Evolutionary conservation across 2,329 filamentous ascomycete genomes (phyloP), one percentile per base, ranked within the genome.

Genomic region (Cladorrhinum sp.): DNA sequence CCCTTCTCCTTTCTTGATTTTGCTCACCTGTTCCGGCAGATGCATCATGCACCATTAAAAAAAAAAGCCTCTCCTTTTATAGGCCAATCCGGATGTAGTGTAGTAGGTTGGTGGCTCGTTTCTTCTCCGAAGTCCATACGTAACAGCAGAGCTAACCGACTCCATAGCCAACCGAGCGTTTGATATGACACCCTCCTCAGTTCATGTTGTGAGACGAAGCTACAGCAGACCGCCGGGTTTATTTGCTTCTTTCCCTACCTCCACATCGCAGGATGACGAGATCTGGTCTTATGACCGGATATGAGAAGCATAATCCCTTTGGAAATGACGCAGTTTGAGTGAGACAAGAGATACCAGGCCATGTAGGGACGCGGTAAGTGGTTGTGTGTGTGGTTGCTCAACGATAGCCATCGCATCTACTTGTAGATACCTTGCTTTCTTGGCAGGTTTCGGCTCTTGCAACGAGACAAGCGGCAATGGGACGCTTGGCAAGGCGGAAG

Each of bases 401-500:
- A 36, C 32, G 32, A 36, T 8, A 36, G 32, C 32, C 32, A 36
- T 36, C 9, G 12, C 32, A 36, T 36, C 32, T 36, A 36, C 32
- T 36, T 10, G 32, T 51, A 25, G 50, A 52, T 27, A 41, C 23
- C 22, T 55, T 51, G 58, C 56, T 13, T 36, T 36, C 58, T 63
- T 61, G 62, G 62, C 58, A 49, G 48, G 50, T 23, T 49, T 49
- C 32, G 52, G 53, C 23, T 53, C 48, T 25, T 50, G 23, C 25
- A 52, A 18, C n/a, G 29, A 25, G 24, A 55, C 23, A 57, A 10
- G 45, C 57, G 36, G 55, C 27, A 58, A 58, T 59, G 51, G 51
- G 10, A 49, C 52, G 50, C 61, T 63, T 61, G 62, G 62, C 62
- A 49, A 29, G 50, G 32, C 49, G 13, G 29, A 41, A 36, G 32